Evolutionary conservation across 202 grass and related monocot genomes (phyloP).

Genomic region (Musa balbisiana): DNA sequence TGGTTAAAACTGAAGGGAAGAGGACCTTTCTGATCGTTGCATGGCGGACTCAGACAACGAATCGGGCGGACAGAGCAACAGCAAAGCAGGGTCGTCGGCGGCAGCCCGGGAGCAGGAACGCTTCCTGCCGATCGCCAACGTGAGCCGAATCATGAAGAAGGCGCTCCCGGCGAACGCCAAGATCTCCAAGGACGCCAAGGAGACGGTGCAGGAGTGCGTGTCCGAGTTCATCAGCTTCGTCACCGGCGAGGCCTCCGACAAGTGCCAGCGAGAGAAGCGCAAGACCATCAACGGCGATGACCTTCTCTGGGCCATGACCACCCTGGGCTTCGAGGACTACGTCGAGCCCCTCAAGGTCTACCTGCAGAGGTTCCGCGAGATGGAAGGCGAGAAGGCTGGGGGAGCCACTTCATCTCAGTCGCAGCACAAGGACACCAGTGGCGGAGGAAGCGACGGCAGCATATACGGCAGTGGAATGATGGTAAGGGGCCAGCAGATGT

Average conservation of each 20-base stretch:
- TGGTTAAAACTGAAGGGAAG: no score
- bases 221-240: not conserved
- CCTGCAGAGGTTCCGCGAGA: not conserved
- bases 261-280: not conserved
- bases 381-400: not conserved
- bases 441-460: not conserved
- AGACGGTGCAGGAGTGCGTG: slow-evolving; percentile 1
- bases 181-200: slow-evolving; percentile 1
- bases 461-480: not conserved
- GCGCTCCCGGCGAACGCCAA: not conserved
- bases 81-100: not conserved
- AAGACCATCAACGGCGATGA: not conserved
- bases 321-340: not conserved
- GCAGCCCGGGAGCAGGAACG: not conserved
- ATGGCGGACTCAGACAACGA: not conserved
- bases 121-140: not conserved
- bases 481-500: no score
- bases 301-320: not conserved
- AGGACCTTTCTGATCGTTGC: no score
- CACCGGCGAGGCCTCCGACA: not conserved
- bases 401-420: not conserved
- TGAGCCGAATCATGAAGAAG: slow-evolving; percentile 1
- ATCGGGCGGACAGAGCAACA: not conserved
- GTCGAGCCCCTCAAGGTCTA: not conserved
- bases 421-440: not conserved